Conservation (phyloP, 495 filamentous ascomycete species). For the Penicillium samsonianum region DNA sequence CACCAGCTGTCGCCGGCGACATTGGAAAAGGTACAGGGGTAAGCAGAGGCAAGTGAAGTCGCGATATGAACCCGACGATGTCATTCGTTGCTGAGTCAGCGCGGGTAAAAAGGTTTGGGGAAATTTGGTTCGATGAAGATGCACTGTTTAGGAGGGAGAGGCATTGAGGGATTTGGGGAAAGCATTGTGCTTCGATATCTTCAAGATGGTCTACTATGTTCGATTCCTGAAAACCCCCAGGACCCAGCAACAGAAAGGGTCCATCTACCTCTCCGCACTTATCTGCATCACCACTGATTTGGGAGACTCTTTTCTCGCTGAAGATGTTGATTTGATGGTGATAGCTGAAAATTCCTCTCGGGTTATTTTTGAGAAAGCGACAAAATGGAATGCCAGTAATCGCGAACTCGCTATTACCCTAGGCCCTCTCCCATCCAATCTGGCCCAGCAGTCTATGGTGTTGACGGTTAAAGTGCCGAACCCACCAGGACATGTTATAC, state of each 20-base stretch:
- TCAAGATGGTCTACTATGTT: slow-evolving; percentile 66
- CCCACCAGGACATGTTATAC: slow-evolving; percentile 15
- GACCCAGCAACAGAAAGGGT: slow-evolving; percentile 44
- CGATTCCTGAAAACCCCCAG: slow-evolving; percentile 70
- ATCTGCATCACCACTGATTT: slow-evolving; percentile 90
- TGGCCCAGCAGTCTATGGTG: slow-evolving; percentile 30
- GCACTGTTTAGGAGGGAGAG: neutral
- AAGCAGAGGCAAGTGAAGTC: slow-evolving; percentile 1
- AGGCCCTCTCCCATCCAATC: slow-evolving; percentile 33
- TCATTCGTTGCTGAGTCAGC: slow-evolving; percentile 29
- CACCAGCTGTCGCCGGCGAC: slow-evolving; percentile 19
- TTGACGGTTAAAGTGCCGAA: slow-evolving; percentile 21
- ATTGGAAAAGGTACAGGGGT: slow-evolving; percentile 7
- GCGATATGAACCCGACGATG: slow-evolving; percentile 18
- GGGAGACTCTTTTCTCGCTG: slow-evolving; percentile 77
- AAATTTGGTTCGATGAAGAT: slow-evolving; percentile 5
- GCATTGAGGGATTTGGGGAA: neutral
- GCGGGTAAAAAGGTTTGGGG: slow-evolving; percentile 23
- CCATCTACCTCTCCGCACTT: slow-evolving; percentile 48
- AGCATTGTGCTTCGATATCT: neutral
- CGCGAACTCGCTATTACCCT: slow-evolving; percentile 48
- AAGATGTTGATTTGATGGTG: slow-evolving; percentile 58
- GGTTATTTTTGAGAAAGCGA: slow-evolving; percentile 45
- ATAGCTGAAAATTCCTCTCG: slow-evolving; percentile 33
- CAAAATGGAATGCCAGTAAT: slow-evolving; percentile 57